Conservation (phyloP, 805 yeast genomes). For the Kodamaea restingae region DNA sequence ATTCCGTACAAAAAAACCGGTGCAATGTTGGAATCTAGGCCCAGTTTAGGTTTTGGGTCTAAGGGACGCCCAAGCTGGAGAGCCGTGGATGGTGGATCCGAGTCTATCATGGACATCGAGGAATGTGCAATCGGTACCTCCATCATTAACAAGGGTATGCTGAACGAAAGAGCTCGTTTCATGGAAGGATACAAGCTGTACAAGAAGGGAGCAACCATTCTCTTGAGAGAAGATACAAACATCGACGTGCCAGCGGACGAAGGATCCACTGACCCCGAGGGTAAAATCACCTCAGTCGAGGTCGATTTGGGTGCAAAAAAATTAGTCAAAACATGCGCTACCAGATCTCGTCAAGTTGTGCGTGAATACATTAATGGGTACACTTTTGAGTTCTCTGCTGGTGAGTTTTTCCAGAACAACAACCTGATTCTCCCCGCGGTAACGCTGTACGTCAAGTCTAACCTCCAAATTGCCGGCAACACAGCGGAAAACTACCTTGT, state of each 20-base stretch:
- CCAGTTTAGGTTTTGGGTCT: constrained; percentile 85
- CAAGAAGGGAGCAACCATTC: constrained; percentile 81
- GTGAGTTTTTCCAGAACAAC: constrained; percentile 95
- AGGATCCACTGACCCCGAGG: constrained; percentile 43
- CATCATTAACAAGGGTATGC: constrained; percentile 70
- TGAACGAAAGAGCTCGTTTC: constrained; percentile 59
- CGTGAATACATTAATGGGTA: constrained; percentile 71
- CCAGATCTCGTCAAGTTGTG: constrained; percentile 73
- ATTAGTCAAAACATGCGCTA: constrained; percentile 66
- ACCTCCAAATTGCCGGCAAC: constrained; percentile 44
- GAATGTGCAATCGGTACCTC: constrained; percentile 88
- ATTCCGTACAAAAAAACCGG: constrained; percentile 52
- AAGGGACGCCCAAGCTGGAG: constrained; percentile 79
- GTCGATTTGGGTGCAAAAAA: constrained; percentile 19
- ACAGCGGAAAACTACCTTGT: constrained; percentile 56
- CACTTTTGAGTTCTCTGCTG: constrained; percentile 85
- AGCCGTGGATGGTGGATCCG: constrained; percentile 44
- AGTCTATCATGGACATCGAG: constrained; percentile 79
- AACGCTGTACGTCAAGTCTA: constrained; percentile 73
- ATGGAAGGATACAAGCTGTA: constrained; percentile 42
- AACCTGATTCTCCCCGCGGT: constrained; percentile 85
- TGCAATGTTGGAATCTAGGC: constrained; percentile 36
- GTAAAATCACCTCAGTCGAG: constrained; percentile 25
- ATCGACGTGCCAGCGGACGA: constrained; percentile 23
- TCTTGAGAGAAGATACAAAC: constrained; percentile 74